phyloP scores from a whole-genome alignment of 306 rosid species.

The Purshia tridentata region DNA sequence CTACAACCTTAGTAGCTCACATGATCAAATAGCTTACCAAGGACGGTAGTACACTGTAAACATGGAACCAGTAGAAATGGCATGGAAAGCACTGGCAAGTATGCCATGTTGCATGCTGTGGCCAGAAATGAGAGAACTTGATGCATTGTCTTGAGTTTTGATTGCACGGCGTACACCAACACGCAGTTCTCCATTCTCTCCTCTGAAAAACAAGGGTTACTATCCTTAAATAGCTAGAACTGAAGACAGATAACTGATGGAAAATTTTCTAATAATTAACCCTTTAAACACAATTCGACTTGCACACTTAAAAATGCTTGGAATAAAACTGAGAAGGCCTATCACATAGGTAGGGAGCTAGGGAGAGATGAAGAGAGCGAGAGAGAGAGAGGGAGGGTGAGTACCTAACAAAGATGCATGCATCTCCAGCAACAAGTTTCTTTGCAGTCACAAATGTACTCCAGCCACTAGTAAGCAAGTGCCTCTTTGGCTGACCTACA shows the following conservation, averaged over 20 bases:
- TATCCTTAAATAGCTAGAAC: neutral
- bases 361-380: neutral
- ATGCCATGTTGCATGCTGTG: constrained; percentile 61
- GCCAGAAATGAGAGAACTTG: constrained; percentile 46
- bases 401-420: constrained; percentile 62
- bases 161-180: constrained; percentile 52
- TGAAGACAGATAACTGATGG: neutral
- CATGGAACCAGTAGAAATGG: constrained; percentile 44
- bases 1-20: neutral
- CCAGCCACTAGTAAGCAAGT: constrained; percentile 79
- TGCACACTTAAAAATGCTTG: neutral
- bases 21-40: constrained; percentile 46
- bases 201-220: constrained; percentile 40
- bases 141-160: constrained; percentile 27
- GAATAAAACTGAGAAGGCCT: neutral
- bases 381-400: constrained; percentile 6
- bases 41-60: constrained; percentile 63
- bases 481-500: constrained; percentile 71
- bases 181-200: constrained; percentile 51
- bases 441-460: constrained; percentile 61
- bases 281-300: neutral
- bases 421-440: constrained; percentile 64
- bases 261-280: neutral
- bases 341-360: neutral
- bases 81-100: constrained; percentile 48